Base-by-base conservation (phyloP, 495 filamentous ascomycete species). In the Cercophora newfieldiana region DNA sequence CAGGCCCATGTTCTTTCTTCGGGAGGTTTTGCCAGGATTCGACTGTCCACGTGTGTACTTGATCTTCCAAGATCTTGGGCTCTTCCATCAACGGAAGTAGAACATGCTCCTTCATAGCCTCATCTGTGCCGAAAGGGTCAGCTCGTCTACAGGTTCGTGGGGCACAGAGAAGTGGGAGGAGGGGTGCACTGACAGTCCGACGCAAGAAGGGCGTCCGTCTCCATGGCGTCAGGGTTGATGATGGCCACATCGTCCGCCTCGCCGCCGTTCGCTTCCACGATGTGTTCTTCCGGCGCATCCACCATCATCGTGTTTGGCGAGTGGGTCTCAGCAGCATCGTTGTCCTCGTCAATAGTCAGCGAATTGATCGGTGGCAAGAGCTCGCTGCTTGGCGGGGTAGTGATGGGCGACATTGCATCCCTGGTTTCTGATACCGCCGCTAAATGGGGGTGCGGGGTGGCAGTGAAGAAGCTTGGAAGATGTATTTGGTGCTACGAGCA, bases 231-330 rank as follows among this genome's bases (percentile, higher is more conserved):
- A 59, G 91, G 88, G 68, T 87, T 89, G 77, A 97, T 96, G 76
- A 91, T 90, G 66, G 91, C 89, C 70, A 94, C 88, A 75, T 94
- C 89, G 62, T 91, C 89, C 74, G 90, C 89, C 75, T 96, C 95
- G 79, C 88, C 86, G 50, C 79, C 79, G 66, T 87, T 79, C 61
- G 80, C 74, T 65, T 84, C 76, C 71, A 81, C 83, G 64, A 87
- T 82, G 74, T 89, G 88, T 73, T 87, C 86, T 66, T 90, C 88
- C 65, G 89, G 88, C 24, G 88, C 81, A 70, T 92, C 90, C 68
- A 92, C 81, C 71, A 88, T 81, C 90, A 92, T 90, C 67, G 90
- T 84, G 65, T 81, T 86, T 10, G 81, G 81, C 31, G 74, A 75
- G 33, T 67, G 70, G 3, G 73, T 65, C 33, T 72, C 68, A 49